phyloP scores from a whole-genome alignment of 441 rosid genomes.

The Cnidoscolus chayamansa region DNA sequence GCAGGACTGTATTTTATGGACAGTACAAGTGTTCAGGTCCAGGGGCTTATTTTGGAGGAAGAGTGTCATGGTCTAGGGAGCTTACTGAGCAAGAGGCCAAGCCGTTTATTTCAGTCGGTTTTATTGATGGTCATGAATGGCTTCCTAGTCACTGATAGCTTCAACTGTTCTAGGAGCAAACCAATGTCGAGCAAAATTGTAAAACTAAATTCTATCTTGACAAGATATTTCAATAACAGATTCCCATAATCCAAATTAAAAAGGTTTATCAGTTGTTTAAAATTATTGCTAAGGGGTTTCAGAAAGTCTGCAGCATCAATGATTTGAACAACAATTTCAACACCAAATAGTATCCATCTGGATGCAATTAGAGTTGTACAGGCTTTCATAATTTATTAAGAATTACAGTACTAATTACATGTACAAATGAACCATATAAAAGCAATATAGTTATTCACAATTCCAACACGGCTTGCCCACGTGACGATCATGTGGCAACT shows the following conservation, averaged over 20 bases:
- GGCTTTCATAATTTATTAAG: background rate
- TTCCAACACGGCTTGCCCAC: constrained; percentile 13
- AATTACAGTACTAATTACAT: background rate
- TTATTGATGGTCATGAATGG: constrained; percentile 46
- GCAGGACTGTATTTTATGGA: constrained; percentile 57
- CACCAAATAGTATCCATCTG: background rate
- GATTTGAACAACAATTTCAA: background rate
- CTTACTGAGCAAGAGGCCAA: constrained; percentile 39
- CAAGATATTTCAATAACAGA: background rate
- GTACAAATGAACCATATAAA: constrained; percentile 25
- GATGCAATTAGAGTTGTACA: background rate
- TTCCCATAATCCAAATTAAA: background rate
- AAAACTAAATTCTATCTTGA: background rate
- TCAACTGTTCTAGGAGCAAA: background rate
- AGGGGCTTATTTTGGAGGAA: constrained; percentile 38
- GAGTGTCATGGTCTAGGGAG: constrained; percentile 53
- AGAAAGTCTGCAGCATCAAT: background rate
- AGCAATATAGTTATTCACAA: constrained; percentile 26
- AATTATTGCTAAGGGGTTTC: background rate
- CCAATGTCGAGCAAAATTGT: background rate
- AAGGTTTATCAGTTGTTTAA: too few relatives aligned
- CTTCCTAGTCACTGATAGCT: constrained; percentile 23
- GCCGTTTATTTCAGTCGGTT: constrained; percentile 42
- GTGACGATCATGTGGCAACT: background rate
- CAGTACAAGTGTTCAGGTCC: constrained; percentile 53